Evolutionary conservation across 352 stramenopile genomes (phyloP).

Genomic region (Plasmopara muralis): DNA sequence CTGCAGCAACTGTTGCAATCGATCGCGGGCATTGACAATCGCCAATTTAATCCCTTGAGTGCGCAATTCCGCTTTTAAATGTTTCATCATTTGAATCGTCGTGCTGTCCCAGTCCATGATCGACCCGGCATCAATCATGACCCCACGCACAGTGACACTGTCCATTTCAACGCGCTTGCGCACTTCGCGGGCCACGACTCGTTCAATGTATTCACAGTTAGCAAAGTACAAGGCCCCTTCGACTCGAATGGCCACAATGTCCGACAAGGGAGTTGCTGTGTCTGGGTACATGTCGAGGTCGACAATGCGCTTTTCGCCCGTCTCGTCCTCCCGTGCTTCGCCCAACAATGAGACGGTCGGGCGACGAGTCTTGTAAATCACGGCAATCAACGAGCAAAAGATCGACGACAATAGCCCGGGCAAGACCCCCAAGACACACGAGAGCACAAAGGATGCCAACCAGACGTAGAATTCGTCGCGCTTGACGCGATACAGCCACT

Average conservation of each 20-base stretch:
- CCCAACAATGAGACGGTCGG: constrained; percentile 40
- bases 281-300: constrained; percentile 24
- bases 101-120: constrained; percentile 84
- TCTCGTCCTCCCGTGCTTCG: constrained; percentile 30
- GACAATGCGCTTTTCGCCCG: constrained; percentile 35
- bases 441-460: constrained; percentile 40
- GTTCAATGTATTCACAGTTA: constrained; percentile 57
- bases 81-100: constrained; percentile 84
- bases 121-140: constrained; percentile 66
- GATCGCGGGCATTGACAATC: constrained; percentile 72
- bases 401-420: constrained; percentile 45
- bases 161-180: constrained; percentile 31
- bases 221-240: constrained; percentile 69
- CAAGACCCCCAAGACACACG: constrained; percentile 42
- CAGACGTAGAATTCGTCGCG: constrained; percentile 63
- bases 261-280: constrained; percentile 22
- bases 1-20: constrained; percentile 54
- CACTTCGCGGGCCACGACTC: constrained; percentile 39
- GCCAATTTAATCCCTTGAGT: constrained; percentile 53
- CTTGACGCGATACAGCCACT: constrained; percentile 66
- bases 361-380: constrained; percentile 63
- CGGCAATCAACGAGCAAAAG: constrained; percentile 46
- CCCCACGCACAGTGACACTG: constrained; percentile 36
- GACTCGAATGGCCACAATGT: constrained; percentile 53
- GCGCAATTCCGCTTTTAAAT: constrained; percentile 54